A percentile compares a stretch with the other conserved stretches of the same genome.
These are phyloP conservation scores for Torulaspora pretoriensis DNA, from an alignment of 1,139 yeast genomes.

Conservation along the genomic window DNA sequence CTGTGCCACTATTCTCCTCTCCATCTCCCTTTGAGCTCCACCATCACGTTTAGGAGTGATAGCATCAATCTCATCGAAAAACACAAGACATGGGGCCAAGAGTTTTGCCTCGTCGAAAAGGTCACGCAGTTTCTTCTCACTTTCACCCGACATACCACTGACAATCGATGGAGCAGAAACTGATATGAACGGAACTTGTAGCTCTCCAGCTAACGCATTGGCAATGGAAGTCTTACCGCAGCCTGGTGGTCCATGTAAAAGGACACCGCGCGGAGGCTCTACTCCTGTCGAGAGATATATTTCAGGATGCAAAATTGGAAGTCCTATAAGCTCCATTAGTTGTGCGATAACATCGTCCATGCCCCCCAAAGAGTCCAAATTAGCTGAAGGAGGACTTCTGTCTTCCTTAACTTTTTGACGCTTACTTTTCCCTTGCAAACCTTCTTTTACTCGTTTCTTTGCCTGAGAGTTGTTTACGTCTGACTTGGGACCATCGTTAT, in stretches of 20 bases:
- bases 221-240: conserved; percentile 98
- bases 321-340: conserved; percentile 81
- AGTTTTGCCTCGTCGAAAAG: conserved; percentile 88
- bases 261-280: conserved; percentile 94
- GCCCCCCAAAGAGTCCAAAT: conserved; percentile 80
- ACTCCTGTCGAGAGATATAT: conserved; percentile 83
- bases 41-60: conserved; percentile 94
- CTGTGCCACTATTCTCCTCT: conserved; percentile 93
- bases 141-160: conserved; percentile 99
- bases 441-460: conserved; percentile 35
- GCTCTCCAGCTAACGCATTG: conserved; percentile 91
- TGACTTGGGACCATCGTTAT: conserved; percentile 16
- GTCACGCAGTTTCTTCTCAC: conserved; percentile 89
- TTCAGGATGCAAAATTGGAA: conserved; percentile 92
- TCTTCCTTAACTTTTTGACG: conserved; percentile 45
- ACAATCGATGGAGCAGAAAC: conserved; percentile 95
- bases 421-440: conserved; percentile 31
- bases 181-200: conserved; percentile 86
- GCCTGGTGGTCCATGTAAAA: conserved; percentile 97
- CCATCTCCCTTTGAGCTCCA: conserved; percentile 98
- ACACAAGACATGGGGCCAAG: conserved; percentile 87
- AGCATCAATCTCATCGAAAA: conserved; percentile 95
- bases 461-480: conserved; percentile 20
- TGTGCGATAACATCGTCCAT: conserved; percentile 78
- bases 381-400: conserved; percentile 64